Evolutionary conservation across 805 yeast species (phyloP).

Genomic region (Hermanozyma aechmeae): DNA sequence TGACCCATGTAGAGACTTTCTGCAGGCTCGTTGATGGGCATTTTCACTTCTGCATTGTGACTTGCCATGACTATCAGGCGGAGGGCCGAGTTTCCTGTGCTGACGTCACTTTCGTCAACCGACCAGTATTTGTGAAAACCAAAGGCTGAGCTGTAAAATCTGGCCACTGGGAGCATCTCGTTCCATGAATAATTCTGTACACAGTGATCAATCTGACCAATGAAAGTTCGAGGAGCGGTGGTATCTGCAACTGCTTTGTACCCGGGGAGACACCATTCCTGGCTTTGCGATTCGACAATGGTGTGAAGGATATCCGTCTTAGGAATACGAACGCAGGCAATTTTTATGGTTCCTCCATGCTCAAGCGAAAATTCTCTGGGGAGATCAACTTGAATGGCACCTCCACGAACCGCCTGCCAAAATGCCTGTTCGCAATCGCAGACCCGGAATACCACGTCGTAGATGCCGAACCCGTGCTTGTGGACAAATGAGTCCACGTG

Average conservation of each 20-base stretch:
- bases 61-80: conserved; percentile 73
- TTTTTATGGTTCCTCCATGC: conserved; percentile 36
- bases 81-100: conserved; percentile 61
- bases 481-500: conserved; percentile 17
- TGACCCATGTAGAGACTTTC: conserved; percentile 58
- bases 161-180: conserved; percentile 49
- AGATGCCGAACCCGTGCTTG: conserved; percentile 72
- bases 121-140: conserved; percentile 81
- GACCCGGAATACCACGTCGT: conserved; percentile 65
- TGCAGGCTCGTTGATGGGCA: conserved; percentile 86
- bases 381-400: conserved; percentile 34
- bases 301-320: conserved; percentile 65
- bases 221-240: conserved; percentile 30
- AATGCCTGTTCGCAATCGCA: conserved; percentile 37
- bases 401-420: conserved; percentile 38
- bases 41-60: conserved; percentile 51
- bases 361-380: conserved; percentile 29
- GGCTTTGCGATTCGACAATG: too few species aligned
- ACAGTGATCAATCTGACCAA: conserved; percentile 59
- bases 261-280: not conserved
- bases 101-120: conserved; percentile 70
- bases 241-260: conserved; percentile 1
- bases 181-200: conserved; percentile 75
- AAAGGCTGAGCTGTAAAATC: conserved; percentile 49
- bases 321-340: conserved; percentile 38